Evolutionary conservation across 2,329 filamentous ascomycete genomes (phyloP).

Genomic region (Cadophora sp.): DNA sequence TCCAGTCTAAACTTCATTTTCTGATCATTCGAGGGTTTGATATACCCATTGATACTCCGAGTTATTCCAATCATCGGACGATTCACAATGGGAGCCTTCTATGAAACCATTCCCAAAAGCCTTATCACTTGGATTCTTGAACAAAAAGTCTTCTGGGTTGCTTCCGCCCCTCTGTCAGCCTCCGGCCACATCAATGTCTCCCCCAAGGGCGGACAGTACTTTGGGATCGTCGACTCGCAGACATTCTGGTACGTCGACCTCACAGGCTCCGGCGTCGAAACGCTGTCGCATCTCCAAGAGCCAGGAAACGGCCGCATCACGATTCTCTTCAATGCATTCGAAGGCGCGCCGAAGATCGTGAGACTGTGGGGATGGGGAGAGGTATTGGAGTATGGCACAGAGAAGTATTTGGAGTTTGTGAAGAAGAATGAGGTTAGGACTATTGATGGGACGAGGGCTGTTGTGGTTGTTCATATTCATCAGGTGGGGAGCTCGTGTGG

Average conservation of each 20-base stretch:
- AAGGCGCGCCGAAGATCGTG: constrained; percentile 33
- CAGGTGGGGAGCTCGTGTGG: constrained; percentile 34
- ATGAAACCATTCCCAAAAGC: constrained; percentile 32
- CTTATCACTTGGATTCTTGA: constrained; percentile 32
- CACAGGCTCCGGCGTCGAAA: constrained; percentile 33
- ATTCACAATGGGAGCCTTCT: constrained; percentile 34
- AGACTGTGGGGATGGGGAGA: constrained; percentile 33
- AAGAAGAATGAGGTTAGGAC: constrained; percentile 25
- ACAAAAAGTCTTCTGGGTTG: constrained; percentile 35
- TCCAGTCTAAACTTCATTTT: not conserved
- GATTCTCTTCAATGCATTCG: constrained; percentile 33
- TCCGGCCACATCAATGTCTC: constrained; percentile 36
- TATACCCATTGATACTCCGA: not conserved
- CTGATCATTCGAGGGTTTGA: not conserved
- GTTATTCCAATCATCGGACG: not conserved
- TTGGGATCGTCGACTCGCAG: constrained; percentile 26
- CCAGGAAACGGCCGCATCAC: constrained; percentile 34
- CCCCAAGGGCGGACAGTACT: constrained; percentile 35
- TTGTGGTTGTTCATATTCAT: constrained; percentile 33
- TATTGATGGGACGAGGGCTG: constrained; percentile 31
- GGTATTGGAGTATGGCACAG: constrained; percentile 34
- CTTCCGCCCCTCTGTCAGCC: constrained; percentile 30
- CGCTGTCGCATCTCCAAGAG: constrained; percentile 33
- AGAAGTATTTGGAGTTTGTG: constrained; percentile 27
- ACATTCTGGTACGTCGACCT: constrained; percentile 37